These are phyloP conservation scores for Spathaspora arborariae DNA, from an alignment of 805 yeast species.

Conservation along the genomic window DNA sequence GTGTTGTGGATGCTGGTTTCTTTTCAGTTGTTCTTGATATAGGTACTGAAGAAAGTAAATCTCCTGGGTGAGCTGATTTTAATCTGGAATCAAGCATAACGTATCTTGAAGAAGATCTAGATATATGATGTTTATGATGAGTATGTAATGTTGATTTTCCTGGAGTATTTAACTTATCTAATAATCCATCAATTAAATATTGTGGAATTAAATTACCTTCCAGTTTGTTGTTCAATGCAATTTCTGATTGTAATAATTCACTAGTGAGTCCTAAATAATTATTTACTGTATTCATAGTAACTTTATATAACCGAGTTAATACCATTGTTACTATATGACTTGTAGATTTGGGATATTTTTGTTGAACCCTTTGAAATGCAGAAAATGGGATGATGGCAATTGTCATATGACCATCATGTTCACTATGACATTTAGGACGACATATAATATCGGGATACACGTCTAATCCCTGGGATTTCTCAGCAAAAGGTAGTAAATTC, in stretches of 20 bases:
- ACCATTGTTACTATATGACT: conserved; percentile 95
- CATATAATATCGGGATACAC: conserved; percentile 5
- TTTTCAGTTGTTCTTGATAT: conserved; percentile 30
- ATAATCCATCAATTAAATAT: conserved; percentile 56
- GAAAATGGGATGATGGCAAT: conserved; percentile 88
- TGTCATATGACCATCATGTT: conserved; percentile 36
- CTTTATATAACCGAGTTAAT: conserved; percentile 78
- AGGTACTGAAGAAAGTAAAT: conserved; percentile 77
- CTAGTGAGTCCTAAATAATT: conserved; percentile 78
- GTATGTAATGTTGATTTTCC: conserved; percentile 4
- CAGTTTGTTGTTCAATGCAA: conserved; percentile 50
- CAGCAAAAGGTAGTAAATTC: neutral
- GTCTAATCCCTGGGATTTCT: neutral
- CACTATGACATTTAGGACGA: conserved; percentile 3
- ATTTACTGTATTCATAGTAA: conserved; percentile 88
- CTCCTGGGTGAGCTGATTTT: conserved; percentile 73
- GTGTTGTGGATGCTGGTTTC: conserved; percentile 3
- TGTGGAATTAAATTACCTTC: conserved; percentile 45
- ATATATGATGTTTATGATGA: conserved; percentile 6
- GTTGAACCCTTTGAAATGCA: conserved; percentile 69
- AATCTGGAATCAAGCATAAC: conserved; percentile 49
- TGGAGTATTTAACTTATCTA: conserved; percentile 26
- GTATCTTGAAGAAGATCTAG: conserved; percentile 29
- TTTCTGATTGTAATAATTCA: conserved; percentile 77
- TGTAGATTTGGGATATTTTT: conserved; percentile 80